Conservation (phyloP, 306 rosid genomes). For the Pueraria montana region DNA sequence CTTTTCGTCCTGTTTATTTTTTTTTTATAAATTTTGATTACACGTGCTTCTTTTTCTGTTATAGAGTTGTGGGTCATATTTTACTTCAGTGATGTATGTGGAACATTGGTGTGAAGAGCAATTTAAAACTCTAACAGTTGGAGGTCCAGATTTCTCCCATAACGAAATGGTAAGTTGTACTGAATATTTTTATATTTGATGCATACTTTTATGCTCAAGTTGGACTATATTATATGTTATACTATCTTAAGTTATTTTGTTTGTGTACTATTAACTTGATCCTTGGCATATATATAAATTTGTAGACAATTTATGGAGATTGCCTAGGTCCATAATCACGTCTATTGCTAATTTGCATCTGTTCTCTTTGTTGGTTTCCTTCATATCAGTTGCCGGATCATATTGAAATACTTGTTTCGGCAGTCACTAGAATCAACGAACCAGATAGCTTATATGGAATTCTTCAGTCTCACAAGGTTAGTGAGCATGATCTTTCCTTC, state of each 20-base stretch:
- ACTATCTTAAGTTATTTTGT: too few species aligned
- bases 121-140: slow-evolving; percentile 74
- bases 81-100: slow-evolving; percentile 86
- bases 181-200: slow-evolving; percentile 7
- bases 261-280: too few species aligned
- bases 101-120: slow-evolving; percentile 97
- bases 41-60: slow-evolving; percentile 37
- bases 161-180: slow-evolving; percentile 67
- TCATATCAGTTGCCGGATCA: slow-evolving; percentile 78
- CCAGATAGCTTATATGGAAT: slow-evolving; percentile 97
- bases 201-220: not conserved
- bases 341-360: slow-evolving; percentile 11
- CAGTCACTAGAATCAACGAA: slow-evolving; percentile 88
- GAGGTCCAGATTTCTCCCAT: slow-evolving; percentile 89
- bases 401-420: slow-evolving; percentile 85
- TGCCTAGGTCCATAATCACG: slow-evolving; percentile 8
- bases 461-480: slow-evolving; percentile 90
- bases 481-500: slow-evolving; percentile 39
- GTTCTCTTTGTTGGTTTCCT: slow-evolving; percentile 40
- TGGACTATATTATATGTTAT: not conserved
- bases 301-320: not conserved
- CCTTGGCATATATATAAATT: too few species aligned
- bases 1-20: slow-evolving; percentile 6
- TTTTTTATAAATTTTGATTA: slow-evolving; percentile 39
- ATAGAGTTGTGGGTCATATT: slow-evolving; percentile 86